Conservation (phyloP, 164 flowering plant genomes). For the Litsea cubeba region DNA sequence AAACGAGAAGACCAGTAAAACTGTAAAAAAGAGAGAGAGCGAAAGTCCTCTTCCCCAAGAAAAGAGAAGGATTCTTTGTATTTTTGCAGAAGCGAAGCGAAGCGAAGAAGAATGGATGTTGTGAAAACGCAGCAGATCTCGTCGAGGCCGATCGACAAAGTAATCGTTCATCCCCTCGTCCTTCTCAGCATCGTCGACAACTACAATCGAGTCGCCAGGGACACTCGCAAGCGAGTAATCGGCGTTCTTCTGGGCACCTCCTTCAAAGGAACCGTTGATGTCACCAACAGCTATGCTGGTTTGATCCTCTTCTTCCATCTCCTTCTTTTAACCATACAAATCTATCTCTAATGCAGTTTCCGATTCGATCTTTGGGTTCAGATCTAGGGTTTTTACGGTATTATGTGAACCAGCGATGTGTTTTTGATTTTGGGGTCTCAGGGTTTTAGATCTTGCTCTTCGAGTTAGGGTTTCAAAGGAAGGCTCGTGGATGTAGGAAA, state of each 20-base stretch:
- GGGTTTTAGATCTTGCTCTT: too few species aligned
- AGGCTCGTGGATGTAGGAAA: too few species aligned
- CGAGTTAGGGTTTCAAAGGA: too few species aligned
- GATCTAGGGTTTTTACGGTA: too few species aligned
- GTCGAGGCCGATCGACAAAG: constrained; percentile 72
- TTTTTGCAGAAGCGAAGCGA: background rate
- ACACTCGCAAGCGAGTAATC: constrained; percentile 76
- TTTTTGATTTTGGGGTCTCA: too few species aligned
- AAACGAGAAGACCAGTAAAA: too few species aligned
- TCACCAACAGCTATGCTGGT: constrained; percentile 95
- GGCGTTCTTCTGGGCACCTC: constrained; percentile 86
- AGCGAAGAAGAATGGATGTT: constrained; percentile 1
- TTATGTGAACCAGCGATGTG: too few species aligned
- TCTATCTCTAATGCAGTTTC: too few species aligned
- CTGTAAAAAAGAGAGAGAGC: too few species aligned
- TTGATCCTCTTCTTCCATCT: background rate
- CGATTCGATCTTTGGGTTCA: too few species aligned
- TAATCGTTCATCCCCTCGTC: constrained; percentile 87
- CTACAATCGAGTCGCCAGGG: constrained; percentile 79
- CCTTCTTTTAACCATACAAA: background rate
- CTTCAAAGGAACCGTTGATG: constrained; percentile 80
- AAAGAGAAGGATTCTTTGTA: background rate
- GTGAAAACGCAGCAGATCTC: constrained; percentile 57
- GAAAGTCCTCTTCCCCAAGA: background rate
- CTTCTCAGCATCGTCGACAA: constrained; percentile 93